Evolutionary conservation across 1,284 basidiomycete genomes (phyloP).

Genomic region (Sanguinoderma infundibulare): DNA sequence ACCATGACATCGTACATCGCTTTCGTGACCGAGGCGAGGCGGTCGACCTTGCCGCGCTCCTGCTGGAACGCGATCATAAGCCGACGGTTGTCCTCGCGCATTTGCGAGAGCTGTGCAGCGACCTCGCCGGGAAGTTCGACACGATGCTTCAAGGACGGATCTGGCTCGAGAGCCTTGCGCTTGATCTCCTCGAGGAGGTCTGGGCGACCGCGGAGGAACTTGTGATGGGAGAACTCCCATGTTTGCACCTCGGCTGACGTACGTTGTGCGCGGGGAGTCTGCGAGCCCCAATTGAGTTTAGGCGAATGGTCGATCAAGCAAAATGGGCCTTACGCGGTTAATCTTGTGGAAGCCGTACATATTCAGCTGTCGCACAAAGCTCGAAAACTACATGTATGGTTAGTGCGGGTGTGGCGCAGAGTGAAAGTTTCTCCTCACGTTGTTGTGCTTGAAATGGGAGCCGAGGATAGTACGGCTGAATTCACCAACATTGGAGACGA

Average conservation of each 20-base stretch:
- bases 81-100: slow-evolving; percentile 70
- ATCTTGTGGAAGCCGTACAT: slow-evolving; percentile 91
- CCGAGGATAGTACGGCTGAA: slow-evolving; percentile 82
- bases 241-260: slow-evolving; percentile 81
- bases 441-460: slow-evolving; percentile 84
- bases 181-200: slow-evolving; percentile 88
- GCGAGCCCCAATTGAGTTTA: slow-evolving; percentile 19
- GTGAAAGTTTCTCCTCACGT: slow-evolving; percentile 50
- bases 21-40: slow-evolving; percentile 42
- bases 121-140: slow-evolving; percentile 82
- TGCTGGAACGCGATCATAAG: slow-evolving; percentile 54
- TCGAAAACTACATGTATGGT: slow-evolving; percentile 67
- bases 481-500: slow-evolving; percentile 82
- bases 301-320: neutral
- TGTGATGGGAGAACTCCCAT: slow-evolving; percentile 90
- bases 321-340: slow-evolving; percentile 59
- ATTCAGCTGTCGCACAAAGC: slow-evolving; percentile 88
- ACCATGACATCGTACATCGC: slow-evolving; percentile 62
- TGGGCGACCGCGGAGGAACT: slow-evolving; percentile 81
- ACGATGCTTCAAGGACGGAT: slow-evolving; percentile 65
- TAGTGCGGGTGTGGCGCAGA: neutral
- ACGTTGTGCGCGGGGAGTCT: slow-evolving; percentile 85
- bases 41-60: slow-evolving; percentile 52
- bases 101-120: slow-evolving; percentile 65
- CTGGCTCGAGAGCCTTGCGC: slow-evolving; percentile 81